A percentile compares a stretch with the other conserved stretches of the same genome.
These are phyloP conservation scores for Colletotrichum cordylinicola DNA, from an alignment of 2,329 filamentous ascomycete species.

Conservation along the genomic window DNA sequence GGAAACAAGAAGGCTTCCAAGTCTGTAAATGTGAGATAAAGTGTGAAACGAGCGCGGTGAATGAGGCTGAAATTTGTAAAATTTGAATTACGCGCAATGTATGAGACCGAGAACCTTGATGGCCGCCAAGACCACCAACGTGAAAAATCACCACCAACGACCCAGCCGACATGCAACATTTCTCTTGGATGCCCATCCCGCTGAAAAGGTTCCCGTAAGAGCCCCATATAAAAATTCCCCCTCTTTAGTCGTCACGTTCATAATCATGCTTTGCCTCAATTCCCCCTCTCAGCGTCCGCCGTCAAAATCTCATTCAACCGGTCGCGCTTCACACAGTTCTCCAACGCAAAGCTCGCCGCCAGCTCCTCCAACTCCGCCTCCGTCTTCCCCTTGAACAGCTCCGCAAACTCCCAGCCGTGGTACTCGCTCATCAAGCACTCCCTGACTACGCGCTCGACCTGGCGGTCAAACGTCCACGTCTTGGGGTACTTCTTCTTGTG, in stretches of 20 bases:
- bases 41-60: not conserved
- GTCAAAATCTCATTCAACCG: slow-evolving; percentile 56
- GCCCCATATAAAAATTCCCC: not conserved
- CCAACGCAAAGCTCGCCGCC: slow-evolving; percentile 56
- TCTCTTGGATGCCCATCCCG: not conserved
- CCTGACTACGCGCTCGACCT: slow-evolving; percentile 50
- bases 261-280: not conserved
- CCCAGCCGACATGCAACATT: not conserved
- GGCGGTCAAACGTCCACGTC: slow-evolving; percentile 55
- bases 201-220: not conserved
- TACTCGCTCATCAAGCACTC: slow-evolving; percentile 51
- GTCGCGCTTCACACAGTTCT: slow-evolving; percentile 57
- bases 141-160: not conserved
- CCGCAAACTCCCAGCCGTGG: slow-evolving; percentile 59
- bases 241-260: not conserved
- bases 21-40: not conserved
- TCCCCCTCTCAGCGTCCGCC: slow-evolving; percentile 38
- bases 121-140: slow-evolving; percentile 15
- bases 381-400: slow-evolving; percentile 56
- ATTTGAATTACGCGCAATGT: not conserved
- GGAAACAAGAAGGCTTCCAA: not conserved
- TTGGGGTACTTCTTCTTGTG: slow-evolving; percentile 51
- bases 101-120: slow-evolving; percentile 16
- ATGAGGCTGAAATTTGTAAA: not conserved
- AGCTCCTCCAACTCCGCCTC: slow-evolving; percentile 59